A percentile compares a stretch with the other conserved stretches of the same genome.
phyloP scores from a whole-genome alignment of 805 yeast genomes.

The Scheffersomyces ergatensis region DNA sequence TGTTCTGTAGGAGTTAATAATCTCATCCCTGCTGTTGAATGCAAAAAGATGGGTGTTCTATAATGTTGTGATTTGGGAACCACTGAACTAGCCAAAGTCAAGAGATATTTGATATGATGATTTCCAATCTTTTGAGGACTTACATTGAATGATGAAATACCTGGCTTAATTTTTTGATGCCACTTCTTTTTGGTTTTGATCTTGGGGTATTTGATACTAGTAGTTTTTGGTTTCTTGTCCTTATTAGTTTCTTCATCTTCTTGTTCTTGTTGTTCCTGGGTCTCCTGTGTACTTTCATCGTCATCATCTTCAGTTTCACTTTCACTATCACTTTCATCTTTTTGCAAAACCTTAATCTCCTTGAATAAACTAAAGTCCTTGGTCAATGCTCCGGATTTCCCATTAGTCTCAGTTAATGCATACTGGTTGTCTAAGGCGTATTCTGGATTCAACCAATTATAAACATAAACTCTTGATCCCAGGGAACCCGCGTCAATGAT shows the following conservation, averaged over 20 bases:
- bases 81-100: slow-evolving; percentile 45
- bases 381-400: background rate
- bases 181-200: slow-evolving; percentile 39
- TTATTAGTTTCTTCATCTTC: slow-evolving; percentile 8
- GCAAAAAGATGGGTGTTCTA: slow-evolving; percentile 66
- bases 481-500: slow-evolving; percentile 66
- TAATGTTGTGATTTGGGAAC: slow-evolving; percentile 60
- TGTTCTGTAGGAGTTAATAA: slow-evolving; percentile 52
- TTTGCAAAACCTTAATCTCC: slow-evolving; percentile 5
- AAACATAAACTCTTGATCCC: slow-evolving; percentile 61
- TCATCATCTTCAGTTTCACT: slow-evolving; percentile 6
- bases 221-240: slow-evolving; percentile 2
- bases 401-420: slow-evolving; percentile 9
- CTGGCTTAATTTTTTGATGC: slow-evolving; percentile 55
- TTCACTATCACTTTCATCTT: slow-evolving; percentile 7
- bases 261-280: slow-evolving; percentile 2
- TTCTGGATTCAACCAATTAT: slow-evolving; percentile 50
- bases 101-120: slow-evolving; percentile 48
- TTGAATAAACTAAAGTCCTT: slow-evolving; percentile 10
- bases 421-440: slow-evolving; percentile 20
- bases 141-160: slow-evolving; percentile 49
- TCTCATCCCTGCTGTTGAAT: slow-evolving; percentile 71
- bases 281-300: slow-evolving; percentile 13
- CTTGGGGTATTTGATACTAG: slow-evolving; percentile 20
- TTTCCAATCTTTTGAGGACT: slow-evolving; percentile 51